Evolutionary conservation across 345 rosid species (phyloP), one percentile per base, ranked within the genome.

Genomic region (Bruguiera parviflora): DNA sequence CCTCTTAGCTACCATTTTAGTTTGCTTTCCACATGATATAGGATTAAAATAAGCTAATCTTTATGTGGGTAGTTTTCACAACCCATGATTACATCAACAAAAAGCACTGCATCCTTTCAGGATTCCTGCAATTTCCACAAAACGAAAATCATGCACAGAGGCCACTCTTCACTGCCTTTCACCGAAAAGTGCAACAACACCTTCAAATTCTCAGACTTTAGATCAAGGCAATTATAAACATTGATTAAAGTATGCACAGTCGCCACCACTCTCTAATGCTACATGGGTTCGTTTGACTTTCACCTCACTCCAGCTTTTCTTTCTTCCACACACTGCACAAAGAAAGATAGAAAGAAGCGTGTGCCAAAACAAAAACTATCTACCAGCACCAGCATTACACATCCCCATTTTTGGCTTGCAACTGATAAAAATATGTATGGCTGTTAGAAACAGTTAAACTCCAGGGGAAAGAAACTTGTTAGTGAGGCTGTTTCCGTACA

Each of bases 151-250:
- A 55, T 46, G 69, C 29, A 56, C 46, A 63, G 72, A 69, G 64
- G 57, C 56, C 68, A 61, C 57, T 32, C 63, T 15, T 68, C 70
- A 61, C 62, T 32, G 61, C 80, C 84, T 82, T 80, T 82, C 89
- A 84, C 89, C 88, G 88, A 87, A 85, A 85, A 87, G 89, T 79
- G 80, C 53, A 67, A 66, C 66, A 76, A 66, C 84, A 61, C 77
- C 76, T 65, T 46, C 81, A 76, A 43, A 13, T 56, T 37, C 46
- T 75, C 80, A 80, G 84, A 78, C 87, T 85, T 83, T 77, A 66
- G 78, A 75, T 67, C 67, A 65, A 62, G 68, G 52, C 51, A 79
- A 78, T 75, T 70, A 77, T 71, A 75, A 64, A 74, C 83, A 70
- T 84, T 80, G 71, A 77, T 68, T 78, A 76, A 82, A 78, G 79